A percentile compares a stretch with the other conserved stretches of the same genome.
phyloP scores from a whole-genome alignment of 768 basidiomycete species.

The Mycena epipterygia region DNA sequence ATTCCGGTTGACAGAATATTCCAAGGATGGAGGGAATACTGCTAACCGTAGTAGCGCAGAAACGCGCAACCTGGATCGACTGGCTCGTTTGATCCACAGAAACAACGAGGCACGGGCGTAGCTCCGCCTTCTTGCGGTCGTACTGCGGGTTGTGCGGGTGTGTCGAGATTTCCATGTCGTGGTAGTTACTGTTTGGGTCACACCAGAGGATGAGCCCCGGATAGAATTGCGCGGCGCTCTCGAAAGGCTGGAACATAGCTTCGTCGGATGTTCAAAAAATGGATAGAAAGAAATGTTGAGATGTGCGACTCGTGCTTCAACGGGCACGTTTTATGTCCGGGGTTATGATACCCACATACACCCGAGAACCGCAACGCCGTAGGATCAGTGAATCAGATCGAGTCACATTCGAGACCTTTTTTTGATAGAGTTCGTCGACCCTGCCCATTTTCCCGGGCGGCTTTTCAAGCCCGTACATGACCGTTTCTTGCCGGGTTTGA shows the following conservation, averaged over 20 bases:
- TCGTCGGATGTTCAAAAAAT: background rate
- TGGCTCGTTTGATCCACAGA: background rate
- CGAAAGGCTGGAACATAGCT: background rate
- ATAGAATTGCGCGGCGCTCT: conserved; percentile 15
- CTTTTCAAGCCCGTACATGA: no score
- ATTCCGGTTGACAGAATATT: background rate
- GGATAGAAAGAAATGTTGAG: background rate
- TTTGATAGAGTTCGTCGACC: no score
- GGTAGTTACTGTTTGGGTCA: conserved; percentile 23
- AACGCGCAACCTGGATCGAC: conserved; percentile 16
- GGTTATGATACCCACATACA: background rate
- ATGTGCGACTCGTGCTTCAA: background rate
- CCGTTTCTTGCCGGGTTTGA: no score
- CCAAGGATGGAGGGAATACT: background rate
- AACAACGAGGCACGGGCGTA: conserved; percentile 32
- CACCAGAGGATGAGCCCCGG: conserved; percentile 45
- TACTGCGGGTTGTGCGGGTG: background rate
- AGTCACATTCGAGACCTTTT: background rate
- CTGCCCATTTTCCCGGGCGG: no score
- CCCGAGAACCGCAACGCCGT: background rate
- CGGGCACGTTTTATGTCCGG: conserved; percentile 11
- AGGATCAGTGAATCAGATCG: conserved; percentile 6
- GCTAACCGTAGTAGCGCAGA: conserved; percentile 28
- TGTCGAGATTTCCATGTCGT: conserved; percentile 26
- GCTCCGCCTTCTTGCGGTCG: conserved; percentile 23